Evolutionary conservation across 805 yeast genomes (phyloP).

Genomic region (Ogataea henricii): DNA sequence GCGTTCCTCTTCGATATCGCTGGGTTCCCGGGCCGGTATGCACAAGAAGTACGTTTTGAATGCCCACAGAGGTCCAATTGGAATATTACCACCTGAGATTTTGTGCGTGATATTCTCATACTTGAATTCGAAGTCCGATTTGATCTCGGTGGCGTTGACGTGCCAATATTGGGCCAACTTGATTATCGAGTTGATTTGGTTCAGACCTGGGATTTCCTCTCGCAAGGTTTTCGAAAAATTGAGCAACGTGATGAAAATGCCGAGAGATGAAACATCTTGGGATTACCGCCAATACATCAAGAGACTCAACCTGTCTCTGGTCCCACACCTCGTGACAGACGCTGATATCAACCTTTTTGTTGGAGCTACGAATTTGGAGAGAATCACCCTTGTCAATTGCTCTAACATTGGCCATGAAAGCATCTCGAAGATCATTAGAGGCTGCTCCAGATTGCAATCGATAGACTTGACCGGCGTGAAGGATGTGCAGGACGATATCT

Average conservation of each 20-base stretch:
- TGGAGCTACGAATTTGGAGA: constrained; percentile 76
- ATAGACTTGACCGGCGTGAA: constrained; percentile 84
- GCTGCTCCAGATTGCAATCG: constrained; percentile 74
- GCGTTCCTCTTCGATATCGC: constrained; percentile 23
- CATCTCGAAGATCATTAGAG: constrained; percentile 60
- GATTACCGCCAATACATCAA: constrained; percentile 70
- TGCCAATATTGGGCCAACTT: constrained; percentile 81
- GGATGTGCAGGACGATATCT: constrained; percentile 68
- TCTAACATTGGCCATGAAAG: constrained; percentile 59
- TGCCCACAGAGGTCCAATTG: constrained; percentile 35
- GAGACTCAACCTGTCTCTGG: constrained; percentile 76
- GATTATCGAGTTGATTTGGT: constrained; percentile 81
- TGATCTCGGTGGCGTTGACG: constrained; percentile 64
- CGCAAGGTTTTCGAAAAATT: constrained; percentile 53
- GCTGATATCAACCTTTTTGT: constrained; percentile 58
- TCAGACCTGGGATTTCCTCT: constrained; percentile 72
- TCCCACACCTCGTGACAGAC: constrained; percentile 69
- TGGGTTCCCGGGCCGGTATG: constrained; percentile 12
- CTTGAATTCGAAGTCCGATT: constrained; percentile 58
- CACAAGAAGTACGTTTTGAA: constrained; percentile 11
- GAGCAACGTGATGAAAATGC: constrained; percentile 53
- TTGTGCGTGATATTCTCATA: constrained; percentile 66
- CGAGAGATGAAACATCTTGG: constrained; percentile 55
- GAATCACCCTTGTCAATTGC: constrained; percentile 85
- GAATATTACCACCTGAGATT: constrained; percentile 59